Base-by-base conservation (phyloP, 2,329 filamentous ascomycete species). In the Fusarium nematophilum region DNA sequence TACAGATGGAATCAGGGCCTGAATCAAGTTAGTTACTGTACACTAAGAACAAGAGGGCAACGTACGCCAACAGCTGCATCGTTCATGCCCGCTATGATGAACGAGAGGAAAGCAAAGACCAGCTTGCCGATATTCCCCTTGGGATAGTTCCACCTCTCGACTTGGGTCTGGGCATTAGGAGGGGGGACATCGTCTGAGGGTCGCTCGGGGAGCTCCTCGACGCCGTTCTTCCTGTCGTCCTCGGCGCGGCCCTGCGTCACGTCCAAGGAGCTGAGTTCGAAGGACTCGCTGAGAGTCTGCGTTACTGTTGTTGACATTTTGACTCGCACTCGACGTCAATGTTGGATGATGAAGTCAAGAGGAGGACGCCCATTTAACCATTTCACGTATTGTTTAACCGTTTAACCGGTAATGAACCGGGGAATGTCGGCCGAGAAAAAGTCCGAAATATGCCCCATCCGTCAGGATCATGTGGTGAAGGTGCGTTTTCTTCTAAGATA, bases 51-150 rank as follows among this genome's bases (percentile, higher is more conserved):
- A n/a, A n/a, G n/a, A n/a, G 6, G 3, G 1, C 10, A n/a, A 72
- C 78, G 52, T 76, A 84, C 83, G 45, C 86, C 85, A 47, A 85
- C 82, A 13, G 84, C 81, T 3, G 82, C 86, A 70, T 90, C 87
- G 57, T 88, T 89, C 73, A 85, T 80, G 0, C 87, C 87, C 57
- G 86, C 82, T 36, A 88, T 78, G 3, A 85, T 76, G 54, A 89
- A 87, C 0, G 83, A 81, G 68, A 83, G 78, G 65, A 88, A 87
- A 0, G 84, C 81, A 30, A 78, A 77, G 0, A 33, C 68, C 1
- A 78, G 57, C 21, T 69, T 70, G 2, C 55, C 53, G 1, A 73
- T 33, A 14, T 78, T 78, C 2, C 67, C 69, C 7, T 48, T 68
- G 0, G 76, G 76, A 14, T 69, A 62, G 51, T 77, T 78, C 76